Evolutionary conservation across 345 rosid species (phyloP), one percentile per base, ranked within the genome.

Genomic region (Isatis tinctoria): DNA sequence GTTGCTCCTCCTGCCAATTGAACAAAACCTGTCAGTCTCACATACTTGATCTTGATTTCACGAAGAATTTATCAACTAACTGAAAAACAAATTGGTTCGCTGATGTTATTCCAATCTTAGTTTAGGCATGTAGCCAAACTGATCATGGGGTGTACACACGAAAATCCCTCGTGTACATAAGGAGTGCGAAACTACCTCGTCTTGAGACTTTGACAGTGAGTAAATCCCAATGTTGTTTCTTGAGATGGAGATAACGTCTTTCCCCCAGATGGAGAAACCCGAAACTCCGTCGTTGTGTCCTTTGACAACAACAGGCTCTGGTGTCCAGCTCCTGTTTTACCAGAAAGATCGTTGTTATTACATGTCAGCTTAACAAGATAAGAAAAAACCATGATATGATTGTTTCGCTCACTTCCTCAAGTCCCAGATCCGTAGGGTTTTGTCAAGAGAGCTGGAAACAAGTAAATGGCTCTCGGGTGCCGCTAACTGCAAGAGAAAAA

Each of bases 381-480:
- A 33, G 10, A 16, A 68, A 53, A 58, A 20, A 24, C 2, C 18
- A 10, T 5, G 20, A 65, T n/a, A n/a, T 47, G 36, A 77, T 24
- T 28, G 28, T 70, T 36, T 30, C 10, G 7, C 52, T 57, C 73
- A 93, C 98, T 89, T 86, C 77, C 97, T 87, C 73, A 93, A 69
- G 84, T 93, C 97, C 98, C 98, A 93, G 60, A 89, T 83, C 33
- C 85, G 83, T 80, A 93, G 64, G 56, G 90, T 87, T 75, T 68
- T 82, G 78, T 90, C 98, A 51, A 86, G 90, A 71, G 97, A 93
- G 87, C 98, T 93, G 63, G 98, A 90, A 73, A 93, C 90, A 79
- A 93, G 93, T 76, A 85, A 75, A 84, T 93, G 89, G 68, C 86
- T 85, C 80, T 89, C 93, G 7, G 87, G 86, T 65, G 93, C 87